Percentiles rank a stretch among this genome's conserved stretches.
These are phyloP conservation scores for Clarireedia hainanense DNA, from an alignment of 2,329 filamentous ascomycete species.

Conservation along the genomic window DNA sequence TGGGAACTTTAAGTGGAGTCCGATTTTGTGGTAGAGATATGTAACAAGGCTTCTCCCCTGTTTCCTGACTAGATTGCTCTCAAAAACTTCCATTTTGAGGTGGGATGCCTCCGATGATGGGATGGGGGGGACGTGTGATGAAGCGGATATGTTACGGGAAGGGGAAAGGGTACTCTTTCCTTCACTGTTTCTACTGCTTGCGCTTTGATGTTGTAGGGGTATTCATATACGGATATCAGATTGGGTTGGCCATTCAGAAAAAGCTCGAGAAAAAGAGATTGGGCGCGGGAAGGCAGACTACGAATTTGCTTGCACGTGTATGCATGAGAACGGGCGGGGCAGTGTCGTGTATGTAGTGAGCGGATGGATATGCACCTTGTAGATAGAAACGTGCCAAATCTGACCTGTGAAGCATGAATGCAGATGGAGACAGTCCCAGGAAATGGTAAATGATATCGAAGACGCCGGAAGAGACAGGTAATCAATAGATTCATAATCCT, in stretches of 20 bases:
- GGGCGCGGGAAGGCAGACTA: neutral
- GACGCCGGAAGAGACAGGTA: neutral
- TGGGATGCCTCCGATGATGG: neutral
- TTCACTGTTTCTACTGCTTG: neutral
- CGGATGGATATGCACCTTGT: neutral
- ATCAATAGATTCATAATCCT: neutral
- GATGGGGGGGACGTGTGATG: neutral
- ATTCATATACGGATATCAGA: neutral
- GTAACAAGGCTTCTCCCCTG: neutral
- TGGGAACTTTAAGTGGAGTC: no score
- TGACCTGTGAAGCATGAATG: neutral
- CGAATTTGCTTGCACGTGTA: neutral
- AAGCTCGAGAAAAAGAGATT: neutral
- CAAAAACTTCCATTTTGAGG: neutral
- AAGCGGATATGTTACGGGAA: neutral
- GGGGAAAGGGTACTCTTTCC: neutral
- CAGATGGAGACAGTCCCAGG: neutral
- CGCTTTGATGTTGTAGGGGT: neutral
- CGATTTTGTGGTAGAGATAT: no score
- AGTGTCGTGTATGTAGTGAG: no score
- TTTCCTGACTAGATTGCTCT: neutral
- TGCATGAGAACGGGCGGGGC: neutral
- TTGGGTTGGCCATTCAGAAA: neutral
- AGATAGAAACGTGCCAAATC: neutral
- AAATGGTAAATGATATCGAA: neutral